These are phyloP conservation scores for Candida lessepsii DNA, from an alignment of 805 yeast genomes.

Conservation along the genomic window DNA sequence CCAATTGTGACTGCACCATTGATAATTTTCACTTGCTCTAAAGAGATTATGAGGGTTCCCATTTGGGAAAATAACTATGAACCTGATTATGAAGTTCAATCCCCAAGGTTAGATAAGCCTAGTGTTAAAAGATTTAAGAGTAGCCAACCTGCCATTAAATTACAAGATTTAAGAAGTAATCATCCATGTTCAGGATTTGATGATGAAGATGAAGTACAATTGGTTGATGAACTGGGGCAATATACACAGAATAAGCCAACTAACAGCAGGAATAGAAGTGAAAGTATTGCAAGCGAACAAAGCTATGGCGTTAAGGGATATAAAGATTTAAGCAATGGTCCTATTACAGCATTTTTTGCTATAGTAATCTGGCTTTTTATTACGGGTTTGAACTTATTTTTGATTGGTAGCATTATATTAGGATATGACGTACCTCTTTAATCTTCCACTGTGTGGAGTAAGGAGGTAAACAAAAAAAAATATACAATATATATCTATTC, in stretches of 20 bases:
- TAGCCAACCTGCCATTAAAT: conserved; percentile 40
- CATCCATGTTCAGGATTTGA: conserved; percentile 46
- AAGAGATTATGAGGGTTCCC: conserved; percentile 62
- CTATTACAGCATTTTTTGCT: conserved; percentile 51
- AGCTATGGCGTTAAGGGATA: conserved; percentile 29
- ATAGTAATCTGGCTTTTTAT: conserved; percentile 67
- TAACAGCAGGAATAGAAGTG: conserved; percentile 16
- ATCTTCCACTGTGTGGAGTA: too few species aligned
- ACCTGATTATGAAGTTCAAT: conserved; percentile 13
- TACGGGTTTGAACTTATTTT: conserved; percentile 67
- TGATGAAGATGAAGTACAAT: conserved; percentile 23
- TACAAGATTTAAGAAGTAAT: conserved; percentile 37
- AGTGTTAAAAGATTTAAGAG: conserved; percentile 24
- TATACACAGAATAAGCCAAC: conserved; percentile 12
- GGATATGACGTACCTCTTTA: conserved; percentile 30
- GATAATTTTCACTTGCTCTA: conserved; percentile 74
- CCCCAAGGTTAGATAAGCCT: background rate
- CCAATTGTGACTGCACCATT: conserved; percentile 90
- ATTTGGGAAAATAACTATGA: conserved; percentile 29
- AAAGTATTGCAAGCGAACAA: conserved; percentile 8
- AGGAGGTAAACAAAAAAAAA: background rate
- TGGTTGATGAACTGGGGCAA: conserved; percentile 7
- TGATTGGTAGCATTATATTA: conserved; percentile 43
- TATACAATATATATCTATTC: too few species aligned
- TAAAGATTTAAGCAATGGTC: conserved; percentile 72